Conservation (phyloP, 169 alveolate genomes). For the Plasmodium malariae region DNA sequence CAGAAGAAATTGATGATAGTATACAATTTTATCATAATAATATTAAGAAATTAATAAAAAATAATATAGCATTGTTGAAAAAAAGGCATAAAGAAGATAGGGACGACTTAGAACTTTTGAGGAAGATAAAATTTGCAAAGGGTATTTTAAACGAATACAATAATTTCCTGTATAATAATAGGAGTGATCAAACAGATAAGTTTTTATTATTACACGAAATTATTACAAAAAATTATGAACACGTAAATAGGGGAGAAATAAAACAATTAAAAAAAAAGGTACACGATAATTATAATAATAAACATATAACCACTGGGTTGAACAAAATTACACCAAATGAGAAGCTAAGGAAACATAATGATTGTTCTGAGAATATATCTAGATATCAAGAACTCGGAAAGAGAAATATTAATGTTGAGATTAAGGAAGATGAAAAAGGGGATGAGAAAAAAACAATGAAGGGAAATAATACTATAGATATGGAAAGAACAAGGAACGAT, state of each 20-base stretch:
- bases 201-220: neutral
- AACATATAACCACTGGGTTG: too few species aligned
- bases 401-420: too few species aligned
- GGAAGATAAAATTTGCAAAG: conserved; percentile 48
- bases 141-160: conserved; percentile 23
- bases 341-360: too few species aligned
- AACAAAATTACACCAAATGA: too few species aligned
- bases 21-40: conserved; percentile 14
- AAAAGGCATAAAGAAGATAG: conserved; percentile 20
- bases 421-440: too few species aligned
- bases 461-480: neutral
- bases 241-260: neutral
- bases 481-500: neutral
- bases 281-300: too few species aligned
- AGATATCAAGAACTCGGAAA: too few species aligned
- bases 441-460: too few species aligned
- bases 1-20: conserved; percentile 4
- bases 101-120: conserved; percentile 12
- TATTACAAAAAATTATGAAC: neutral
- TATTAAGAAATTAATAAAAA: conserved; percentile 14
- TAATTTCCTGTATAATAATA: neutral
- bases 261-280: neutral
- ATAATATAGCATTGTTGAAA: conserved; percentile 1
- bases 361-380: too few species aligned
- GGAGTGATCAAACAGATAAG: neutral